These are phyloP conservation scores for Allium sativum DNA, from an alignment of 106 monocot species.

Conservation along the genomic window DNA sequence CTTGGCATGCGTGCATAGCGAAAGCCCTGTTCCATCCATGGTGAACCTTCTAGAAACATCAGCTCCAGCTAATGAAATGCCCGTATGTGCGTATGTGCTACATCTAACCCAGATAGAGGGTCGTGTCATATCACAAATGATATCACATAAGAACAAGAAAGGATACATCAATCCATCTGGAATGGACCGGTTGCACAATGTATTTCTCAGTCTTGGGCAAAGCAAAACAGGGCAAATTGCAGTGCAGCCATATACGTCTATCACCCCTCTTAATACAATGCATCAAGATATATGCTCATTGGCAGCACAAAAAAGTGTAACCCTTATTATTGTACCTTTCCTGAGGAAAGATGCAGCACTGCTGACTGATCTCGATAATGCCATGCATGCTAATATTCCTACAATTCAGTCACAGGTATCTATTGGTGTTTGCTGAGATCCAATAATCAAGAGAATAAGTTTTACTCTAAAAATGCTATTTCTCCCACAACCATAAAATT, in stretches of 20 bases:
- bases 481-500: too few relatives aligned
- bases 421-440: too few relatives aligned
- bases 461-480: too few relatives aligned
- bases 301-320: slow-evolving; percentile 15
- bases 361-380: not conserved
- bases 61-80: not conserved
- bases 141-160: slow-evolving; percentile 27
- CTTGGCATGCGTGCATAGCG: slow-evolving; percentile 16
- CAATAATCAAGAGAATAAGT: too few relatives aligned
- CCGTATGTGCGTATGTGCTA: slow-evolving; percentile 28
- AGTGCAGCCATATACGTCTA: slow-evolving; percentile 32
- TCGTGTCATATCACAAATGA: slow-evolving; percentile 15
- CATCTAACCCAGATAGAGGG: slow-evolving; percentile 36
- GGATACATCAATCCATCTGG: slow-evolving; percentile 20
- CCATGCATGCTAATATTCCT: slow-evolving; percentile 9
- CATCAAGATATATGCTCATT: slow-evolving; percentile 41
- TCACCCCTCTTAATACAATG: slow-evolving; percentile 28
- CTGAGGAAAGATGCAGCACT: not conserved
- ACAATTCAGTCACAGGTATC: not conserved
- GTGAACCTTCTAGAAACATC: slow-evolving; percentile 26
- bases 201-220: slow-evolving; percentile 31
- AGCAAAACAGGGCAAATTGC: slow-evolving; percentile 11
- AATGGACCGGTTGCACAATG: slow-evolving; percentile 30
- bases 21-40: slow-evolving; percentile 17
- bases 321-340: slow-evolving; percentile 22